Base-by-base conservation (phyloP, 306 rosid genomes). In the barrel medic (Medicago truncatula) region DNA sequence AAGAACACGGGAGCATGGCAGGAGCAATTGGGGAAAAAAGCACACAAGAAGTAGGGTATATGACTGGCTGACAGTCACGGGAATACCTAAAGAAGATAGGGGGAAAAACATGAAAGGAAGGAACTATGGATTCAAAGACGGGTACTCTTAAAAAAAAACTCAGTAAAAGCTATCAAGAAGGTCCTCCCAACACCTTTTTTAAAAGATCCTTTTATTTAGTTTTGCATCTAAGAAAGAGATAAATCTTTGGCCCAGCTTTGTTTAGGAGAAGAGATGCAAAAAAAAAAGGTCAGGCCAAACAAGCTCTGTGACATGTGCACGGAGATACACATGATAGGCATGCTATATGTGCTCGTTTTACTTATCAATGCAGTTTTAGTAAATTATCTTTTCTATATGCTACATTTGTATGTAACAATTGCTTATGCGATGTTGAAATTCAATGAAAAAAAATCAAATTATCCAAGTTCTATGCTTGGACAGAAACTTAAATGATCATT, bases 311-410 rank as follows among this genome's bases (percentile, higher is more conserved):
- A 61, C 67, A 14, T 61, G 43, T 18, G 43, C 67, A 61, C 7
- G 41, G 20, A 49, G 44, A 12, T 20, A 31, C 20, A 47, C 56
- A 65, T 63, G 43, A 70, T 80, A 31, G n/a, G 63, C 74, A 36
- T 82, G 70, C 63, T 70, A 75, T n/a, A 62, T 62, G 40, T 83
- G 64, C 62, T 69, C 28, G 52, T 64, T 68, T 57, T 73, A 41
- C 59, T 61, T 9, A 4, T 18, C 2, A 56, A 46, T 57, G 10
- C 50, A 54, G 34, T 63, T 52, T 54, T 70, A 63, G 38, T 18
- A 52, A 77, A 39, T 31, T 44, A 28, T 31, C 34, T 25, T 76
- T 56, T 56, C 11, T 64, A 20, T 7, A 21, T 81, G 44, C 23
- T 54, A 60, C 69, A 28, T 79, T 62, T 79, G 71, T 65, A 62